Percentiles rank a stretch among this genome's conserved stretches.
Conservation (phyloP, 1,139 yeast genomes). For the Wickerhamomyces sp. region DNA sequence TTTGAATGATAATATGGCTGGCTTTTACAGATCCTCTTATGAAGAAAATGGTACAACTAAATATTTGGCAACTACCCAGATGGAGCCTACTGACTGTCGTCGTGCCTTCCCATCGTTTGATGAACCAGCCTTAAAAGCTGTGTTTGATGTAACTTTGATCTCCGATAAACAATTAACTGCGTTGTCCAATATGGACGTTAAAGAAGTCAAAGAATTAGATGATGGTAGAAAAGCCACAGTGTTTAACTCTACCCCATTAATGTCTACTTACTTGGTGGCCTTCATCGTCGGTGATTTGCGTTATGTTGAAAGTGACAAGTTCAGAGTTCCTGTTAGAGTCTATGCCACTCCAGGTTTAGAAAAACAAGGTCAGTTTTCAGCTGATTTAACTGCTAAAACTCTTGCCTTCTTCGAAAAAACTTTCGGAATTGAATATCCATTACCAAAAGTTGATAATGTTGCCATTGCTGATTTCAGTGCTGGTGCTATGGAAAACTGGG, state of each 20-base stretch:
- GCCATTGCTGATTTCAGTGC: conserved; percentile 75
- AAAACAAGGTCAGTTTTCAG: conserved; percentile 60
- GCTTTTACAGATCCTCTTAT: conserved; percentile 77
- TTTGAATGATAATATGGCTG: conserved; percentile 79
- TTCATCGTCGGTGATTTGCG: conserved; percentile 77
- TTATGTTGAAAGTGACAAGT: conserved; percentile 50
- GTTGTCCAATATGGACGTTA: conserved; percentile 76
- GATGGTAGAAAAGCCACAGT: conserved; percentile 44
- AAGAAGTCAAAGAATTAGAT: conserved; percentile 42
- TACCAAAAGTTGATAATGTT: conserved; percentile 69
- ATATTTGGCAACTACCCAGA: conserved; percentile 77
- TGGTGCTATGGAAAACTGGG: conserved; percentile 86
- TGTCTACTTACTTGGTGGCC: conserved; percentile 74
- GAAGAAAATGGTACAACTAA: conserved; percentile 54
- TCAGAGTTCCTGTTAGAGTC: conserved; percentile 54
- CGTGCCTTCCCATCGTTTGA: conserved; percentile 90
- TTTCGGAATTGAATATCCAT: conserved; percentile 63
- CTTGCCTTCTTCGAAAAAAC: conserved; percentile 61
- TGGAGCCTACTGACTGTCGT: conserved; percentile 88
- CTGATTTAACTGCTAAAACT: conserved; percentile 61
- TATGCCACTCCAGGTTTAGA: conserved; percentile 70
- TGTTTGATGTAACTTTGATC: conserved; percentile 62
- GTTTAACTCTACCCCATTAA: conserved; percentile 58
- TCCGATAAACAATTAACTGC: conserved; percentile 59
- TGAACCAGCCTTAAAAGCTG: conserved; percentile 82